Evolutionary conservation across 116 monocot species (phyloP), one percentile per base, ranked within the genome.

Genomic region (Cymodocea nodosa): DNA sequence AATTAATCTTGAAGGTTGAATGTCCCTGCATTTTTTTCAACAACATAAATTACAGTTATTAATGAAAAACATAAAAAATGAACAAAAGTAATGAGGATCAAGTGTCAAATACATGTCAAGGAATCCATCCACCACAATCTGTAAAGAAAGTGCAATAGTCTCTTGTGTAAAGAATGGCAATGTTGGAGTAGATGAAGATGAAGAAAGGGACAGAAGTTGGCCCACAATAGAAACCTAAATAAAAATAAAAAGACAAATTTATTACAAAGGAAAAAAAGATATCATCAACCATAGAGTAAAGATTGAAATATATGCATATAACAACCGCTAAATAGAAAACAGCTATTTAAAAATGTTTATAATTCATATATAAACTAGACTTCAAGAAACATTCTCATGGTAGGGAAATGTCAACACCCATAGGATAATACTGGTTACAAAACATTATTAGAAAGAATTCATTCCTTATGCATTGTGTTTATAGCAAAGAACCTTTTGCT

Each of bases 91-190:
- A 44, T 50, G 18, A 35, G 0, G 15, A 35, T 44, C 44, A 18
- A 64, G 37, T 56, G 54, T 4, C 50, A 25, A 57, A 13, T 83
- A 95, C 95, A 81, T 85, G 62, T 95, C 87, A 62, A 95, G n/a
- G 78, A 95, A 90, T 5, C 95, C 90, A 81, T 95, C 95, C 60
- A 90, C 87, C 63, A 95, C 71, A 35, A 68, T 85, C 77, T 54
- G 68, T 39, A 95, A 71, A 11, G 85, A 79, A 48, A 68, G 34
- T 37, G 59, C 75, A 8, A 95, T 66, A 19, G 62, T 75, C 2
- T 79, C 81, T 25, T 71, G 83, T 6, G 73, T 61, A 60, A 95
- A 95, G 52, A 74, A 87, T 12, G 95, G 95, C 25, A 83, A 56
- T 34, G 75, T 49, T 65, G 95, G 81, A 2, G 81, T 69, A 40